These are phyloP conservation scores for Candida oleophila DNA, from an alignment of 805 yeast genomes.

Conservation along the genomic window DNA sequence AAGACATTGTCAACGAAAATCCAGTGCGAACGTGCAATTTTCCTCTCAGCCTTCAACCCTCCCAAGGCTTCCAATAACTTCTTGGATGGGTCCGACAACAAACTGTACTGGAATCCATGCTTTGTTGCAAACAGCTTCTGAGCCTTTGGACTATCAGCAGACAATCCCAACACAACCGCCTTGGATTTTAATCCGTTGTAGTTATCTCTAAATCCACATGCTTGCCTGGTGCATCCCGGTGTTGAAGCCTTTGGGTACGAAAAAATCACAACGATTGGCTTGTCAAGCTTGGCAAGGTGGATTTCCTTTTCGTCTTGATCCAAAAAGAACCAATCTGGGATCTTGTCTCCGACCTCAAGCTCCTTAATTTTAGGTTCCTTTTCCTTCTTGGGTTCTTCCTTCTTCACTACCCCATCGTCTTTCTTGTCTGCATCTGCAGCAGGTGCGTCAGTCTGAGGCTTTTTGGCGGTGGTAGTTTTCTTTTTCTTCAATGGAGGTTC, in stretches of 20 bases:
- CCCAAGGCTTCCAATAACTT: conserved; percentile 73
- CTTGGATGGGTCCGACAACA: conserved; percentile 74
- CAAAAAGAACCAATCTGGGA: conserved; percentile 62
- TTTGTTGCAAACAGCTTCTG: conserved; percentile 75
- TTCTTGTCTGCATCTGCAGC: conserved; percentile 2
- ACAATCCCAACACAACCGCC: conserved; percentile 71
- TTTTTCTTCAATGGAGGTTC: conserved; percentile 9
- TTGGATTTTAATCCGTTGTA: conserved; percentile 48
- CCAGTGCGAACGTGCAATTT: conserved; percentile 90
- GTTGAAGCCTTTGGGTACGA: conserved; percentile 93
- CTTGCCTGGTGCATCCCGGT: conserved; percentile 96
- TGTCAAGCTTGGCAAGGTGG: conserved; percentile 29
- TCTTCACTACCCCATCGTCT: conserved; percentile 1
- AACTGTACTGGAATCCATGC: conserved; percentile 68
- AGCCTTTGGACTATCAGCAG: conserved; percentile 77
- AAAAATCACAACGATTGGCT: conserved; percentile 37
- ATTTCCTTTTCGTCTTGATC: conserved; percentile 70
- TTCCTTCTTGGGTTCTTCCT: conserved; percentile 13
- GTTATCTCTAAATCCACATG: conserved; percentile 78
- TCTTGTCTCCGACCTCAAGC: conserved; percentile 55
- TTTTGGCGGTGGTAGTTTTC: conserved; percentile 13
- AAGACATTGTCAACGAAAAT: conserved; percentile 77
- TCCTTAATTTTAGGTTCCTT: conserved; percentile 18
- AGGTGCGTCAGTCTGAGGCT: conserved; percentile 8
- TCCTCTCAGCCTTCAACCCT: conserved; percentile 75